A percentile compares a stretch with the other conserved stretches of the same genome.
Conservation (phyloP, 495 filamentous ascomycete genomes). For the Ramalina peruviana region DNA sequence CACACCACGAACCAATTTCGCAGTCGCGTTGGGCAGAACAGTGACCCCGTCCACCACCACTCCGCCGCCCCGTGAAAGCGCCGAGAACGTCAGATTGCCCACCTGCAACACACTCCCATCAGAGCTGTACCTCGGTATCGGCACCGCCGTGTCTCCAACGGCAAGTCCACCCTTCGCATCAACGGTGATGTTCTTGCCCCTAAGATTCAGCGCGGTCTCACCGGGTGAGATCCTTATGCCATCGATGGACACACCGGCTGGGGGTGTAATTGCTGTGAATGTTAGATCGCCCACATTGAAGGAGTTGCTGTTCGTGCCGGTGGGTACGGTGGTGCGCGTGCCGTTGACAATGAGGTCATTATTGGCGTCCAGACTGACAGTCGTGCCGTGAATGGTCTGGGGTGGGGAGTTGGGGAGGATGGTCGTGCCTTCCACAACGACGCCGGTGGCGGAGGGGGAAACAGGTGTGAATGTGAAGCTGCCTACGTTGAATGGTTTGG, state of each 20-base stretch:
- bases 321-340: background rate
- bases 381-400: background rate
- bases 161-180: background rate
- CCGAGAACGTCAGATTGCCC: background rate
- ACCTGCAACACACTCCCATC: background rate
- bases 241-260: conserved; percentile 5
- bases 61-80: background rate
- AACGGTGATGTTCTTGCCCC: conserved; percentile 9
- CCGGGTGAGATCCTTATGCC: conserved; percentile 12
- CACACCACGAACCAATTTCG: background rate
- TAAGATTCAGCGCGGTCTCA: conserved; percentile 7
- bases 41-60: conserved; percentile 1
- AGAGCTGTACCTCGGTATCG: background rate
- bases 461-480: too few relatives aligned
- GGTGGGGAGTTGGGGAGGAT: background rate
- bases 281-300: background rate
- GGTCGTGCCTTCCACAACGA: background rate
- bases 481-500: too few relatives aligned
- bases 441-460: background rate
- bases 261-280: background rate
- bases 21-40: background rate
- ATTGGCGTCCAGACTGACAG: background rate
- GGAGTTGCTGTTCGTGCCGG: background rate
- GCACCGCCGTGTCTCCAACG: background rate
- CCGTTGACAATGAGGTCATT: background rate